Conservation (phyloP, 2,329 filamentous ascomycete species). For the Sclerotinia sclerotiorum region DNA sequence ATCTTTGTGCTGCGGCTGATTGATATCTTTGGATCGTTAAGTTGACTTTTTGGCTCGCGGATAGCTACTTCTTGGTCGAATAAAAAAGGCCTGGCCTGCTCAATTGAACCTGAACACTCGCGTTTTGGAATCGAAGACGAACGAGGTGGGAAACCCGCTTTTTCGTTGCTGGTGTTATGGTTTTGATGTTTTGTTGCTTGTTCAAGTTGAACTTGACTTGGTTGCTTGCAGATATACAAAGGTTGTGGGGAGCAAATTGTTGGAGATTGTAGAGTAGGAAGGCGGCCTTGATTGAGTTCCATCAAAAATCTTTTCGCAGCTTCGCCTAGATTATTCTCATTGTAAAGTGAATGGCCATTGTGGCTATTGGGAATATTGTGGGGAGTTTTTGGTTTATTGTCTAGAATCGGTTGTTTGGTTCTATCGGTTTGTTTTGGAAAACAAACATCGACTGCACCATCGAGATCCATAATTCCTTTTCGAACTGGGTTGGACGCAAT, state of each 20-base stretch:
- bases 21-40: neutral
- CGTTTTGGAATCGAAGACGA: constrained; percentile 14
- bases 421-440: constrained; percentile 9
- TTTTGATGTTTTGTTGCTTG: constrained; percentile 21
- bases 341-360: constrained; percentile 3
- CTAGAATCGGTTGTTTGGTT: constrained; percentile 15
- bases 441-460: constrained; percentile 18
- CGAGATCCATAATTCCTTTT: constrained; percentile 7
- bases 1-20: neutral
- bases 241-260: constrained; percentile 25
- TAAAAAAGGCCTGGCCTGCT: neutral
- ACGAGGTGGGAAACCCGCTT: constrained; percentile 18
- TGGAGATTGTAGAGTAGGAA: constrained; percentile 18
- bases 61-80: neutral
- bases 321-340: neutral
- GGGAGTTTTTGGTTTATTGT: constrained; percentile 7
- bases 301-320: constrained; percentile 16
- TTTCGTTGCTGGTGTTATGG: constrained; percentile 18
- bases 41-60: neutral
- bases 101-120: neutral
- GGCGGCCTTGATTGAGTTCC: constrained; percentile 22
- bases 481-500: neutral
- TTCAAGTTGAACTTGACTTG: constrained; percentile 24
- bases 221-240: constrained; percentile 30
- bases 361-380: neutral